These are phyloP conservation scores for Dioscorea zingiberensis DNA, from an alignment of 106 monocot genomes.

Conservation along the genomic window DNA sequence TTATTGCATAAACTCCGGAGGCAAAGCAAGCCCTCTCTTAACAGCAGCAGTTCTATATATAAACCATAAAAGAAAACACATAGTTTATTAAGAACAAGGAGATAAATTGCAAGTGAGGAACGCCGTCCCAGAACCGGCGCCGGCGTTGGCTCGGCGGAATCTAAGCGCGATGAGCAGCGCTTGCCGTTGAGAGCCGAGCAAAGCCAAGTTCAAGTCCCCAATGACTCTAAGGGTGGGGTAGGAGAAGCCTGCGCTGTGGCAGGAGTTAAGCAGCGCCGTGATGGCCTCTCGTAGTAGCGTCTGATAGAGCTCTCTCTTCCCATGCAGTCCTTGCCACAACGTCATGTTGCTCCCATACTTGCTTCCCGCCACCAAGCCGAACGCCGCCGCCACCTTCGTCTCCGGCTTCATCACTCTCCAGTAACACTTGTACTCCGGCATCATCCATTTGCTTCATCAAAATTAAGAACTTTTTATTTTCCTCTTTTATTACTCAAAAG, in stretches of 20 bases:
- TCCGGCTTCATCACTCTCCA: slow-evolving; percentile 53
- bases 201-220: slow-evolving; percentile 33
- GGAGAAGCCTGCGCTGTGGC: slow-evolving; percentile 31
- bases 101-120: slow-evolving; percentile 32
- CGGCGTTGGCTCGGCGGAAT: slow-evolving; percentile 46
- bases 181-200: slow-evolving; percentile 33
- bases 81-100: slow-evolving; percentile 34
- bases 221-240: slow-evolving; percentile 35
- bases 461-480: no score
- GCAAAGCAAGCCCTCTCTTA: no score
- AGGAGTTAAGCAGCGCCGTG: slow-evolving; percentile 58
- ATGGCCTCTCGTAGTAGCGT: slow-evolving; percentile 57
- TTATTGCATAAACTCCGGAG: no score
- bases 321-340: slow-evolving; percentile 44
- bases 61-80: no score
- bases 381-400: slow-evolving; percentile 42
- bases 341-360: slow-evolving; percentile 50
- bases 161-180: slow-evolving; percentile 26
- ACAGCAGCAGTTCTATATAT: no score
- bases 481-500: no score
- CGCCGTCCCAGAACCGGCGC: not conserved
- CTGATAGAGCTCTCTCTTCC: slow-evolving; percentile 36
- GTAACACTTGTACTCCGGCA: slow-evolving; percentile 49
- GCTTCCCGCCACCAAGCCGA: slow-evolving; percentile 39
- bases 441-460: slow-evolving; percentile 49